Evolutionary conservation across 768 basidiomycete genomes (phyloP).

Genomic region (Pisolithus orientalis): DNA sequence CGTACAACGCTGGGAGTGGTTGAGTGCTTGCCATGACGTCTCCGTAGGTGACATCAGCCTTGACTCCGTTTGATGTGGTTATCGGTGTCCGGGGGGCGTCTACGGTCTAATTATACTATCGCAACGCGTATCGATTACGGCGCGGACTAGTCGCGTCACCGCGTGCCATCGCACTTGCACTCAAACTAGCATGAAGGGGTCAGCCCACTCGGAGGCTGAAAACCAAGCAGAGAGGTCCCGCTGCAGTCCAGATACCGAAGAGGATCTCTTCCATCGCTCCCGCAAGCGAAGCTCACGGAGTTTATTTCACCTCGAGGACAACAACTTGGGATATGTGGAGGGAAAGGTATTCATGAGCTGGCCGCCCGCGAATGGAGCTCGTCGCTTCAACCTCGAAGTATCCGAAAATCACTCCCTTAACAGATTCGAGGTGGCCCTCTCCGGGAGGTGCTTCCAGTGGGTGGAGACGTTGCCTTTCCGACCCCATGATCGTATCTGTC

Average conservation of each 20-base stretch:
- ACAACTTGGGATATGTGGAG: conserved; percentile 35
- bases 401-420: conserved; percentile 9
- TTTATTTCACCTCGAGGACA: conserved; percentile 23
- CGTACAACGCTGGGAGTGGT: conserved; percentile 35
- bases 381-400: conserved; percentile 27
- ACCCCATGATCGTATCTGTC: conserved; percentile 35
- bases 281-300: conserved; percentile 27
- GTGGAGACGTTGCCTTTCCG: conserved; percentile 34
- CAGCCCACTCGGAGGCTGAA: neutral
- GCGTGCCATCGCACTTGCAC: no score
- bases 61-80: no score
- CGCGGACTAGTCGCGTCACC: no score
- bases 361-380: conserved; percentile 24
- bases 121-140: neutral
- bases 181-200: conserved; percentile 1
- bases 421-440: conserved; percentile 36
- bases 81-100: neutral
- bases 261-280: conserved; percentile 16
- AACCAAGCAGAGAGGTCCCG: neutral
- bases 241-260: neutral
- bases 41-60: no score
- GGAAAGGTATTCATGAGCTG: conserved; percentile 43
- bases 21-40: conserved; percentile 11
- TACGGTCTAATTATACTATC: neutral
- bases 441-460: conserved; percentile 25